Percentiles rank a stretch among this genome's conserved stretches.
phyloP scores from a whole-genome alignment of 2,329 filamentous ascomycete species.

The Purpureocillium lavendulum region DNA sequence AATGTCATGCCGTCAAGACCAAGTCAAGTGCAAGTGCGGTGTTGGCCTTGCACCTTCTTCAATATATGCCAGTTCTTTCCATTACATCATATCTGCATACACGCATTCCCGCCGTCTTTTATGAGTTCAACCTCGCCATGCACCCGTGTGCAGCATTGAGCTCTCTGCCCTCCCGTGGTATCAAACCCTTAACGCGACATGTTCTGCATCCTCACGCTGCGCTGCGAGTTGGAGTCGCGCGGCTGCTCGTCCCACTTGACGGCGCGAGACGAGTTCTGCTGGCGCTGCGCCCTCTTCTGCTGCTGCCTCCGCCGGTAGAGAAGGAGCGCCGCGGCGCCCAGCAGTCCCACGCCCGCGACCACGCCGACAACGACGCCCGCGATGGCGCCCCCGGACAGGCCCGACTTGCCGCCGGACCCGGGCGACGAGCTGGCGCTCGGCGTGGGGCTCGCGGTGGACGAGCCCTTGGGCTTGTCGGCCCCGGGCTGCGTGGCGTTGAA shows the following conservation, averaged over 20 bases:
- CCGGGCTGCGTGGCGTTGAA: constrained; percentile 32
- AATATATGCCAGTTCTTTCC: no score
- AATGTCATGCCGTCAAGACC: no score
- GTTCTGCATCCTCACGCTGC: constrained; percentile 12
- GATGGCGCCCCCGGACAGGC: constrained; percentile 59
- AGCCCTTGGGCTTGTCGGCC: constrained; percentile 9
- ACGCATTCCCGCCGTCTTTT: no score
- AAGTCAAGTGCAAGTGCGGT: no score
- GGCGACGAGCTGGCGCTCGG: constrained; percentile 7
- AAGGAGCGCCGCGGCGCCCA: constrained; percentile 52
- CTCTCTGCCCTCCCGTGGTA: no score
- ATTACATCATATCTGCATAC: no score
- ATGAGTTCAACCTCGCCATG: no score
- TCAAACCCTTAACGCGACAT: not conserved
- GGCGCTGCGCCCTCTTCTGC: constrained; percentile 11
- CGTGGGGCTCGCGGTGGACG: constrained; percentile 5
- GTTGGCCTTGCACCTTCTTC: no score
- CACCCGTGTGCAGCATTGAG: no score
- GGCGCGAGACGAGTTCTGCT: constrained; percentile 14
- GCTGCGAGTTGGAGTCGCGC: constrained; percentile 11
- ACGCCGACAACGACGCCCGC: constrained; percentile 68
- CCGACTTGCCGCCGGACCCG: constrained; percentile 15
- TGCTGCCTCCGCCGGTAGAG: constrained; percentile 31
- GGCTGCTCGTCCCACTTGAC: constrained; percentile 14
- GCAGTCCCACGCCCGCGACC: constrained; percentile 50